Base-by-base conservation (phyloP, 1,284 basidiomycete species). In the Fistulina hepatica region DNA sequence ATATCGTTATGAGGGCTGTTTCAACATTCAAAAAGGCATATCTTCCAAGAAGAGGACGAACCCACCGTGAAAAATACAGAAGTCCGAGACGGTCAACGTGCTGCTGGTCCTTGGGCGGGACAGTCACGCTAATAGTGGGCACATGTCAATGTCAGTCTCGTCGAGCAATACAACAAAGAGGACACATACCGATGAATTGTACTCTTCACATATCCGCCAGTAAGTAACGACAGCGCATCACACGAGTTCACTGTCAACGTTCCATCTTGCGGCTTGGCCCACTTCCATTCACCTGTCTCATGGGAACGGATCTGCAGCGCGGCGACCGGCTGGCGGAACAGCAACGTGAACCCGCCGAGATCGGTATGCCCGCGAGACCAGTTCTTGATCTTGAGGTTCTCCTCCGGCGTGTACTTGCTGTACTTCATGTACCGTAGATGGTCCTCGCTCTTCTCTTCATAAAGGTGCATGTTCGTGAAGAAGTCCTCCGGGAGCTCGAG, bases 381-480 rank as follows among this genome's bases (percentile, higher is more conserved):
- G 33, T 64, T 53, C 24, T 59, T 52, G 32, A 70, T 46, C 44
- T 58, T 56, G 15, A 49, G 50, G 42, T 64, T 66, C 51, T 71
- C 62, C 48, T 67, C 65, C 0, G 58, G 55, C 5, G 60, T 56
- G 50, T 61, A 67, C 50, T 67, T 67, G 43, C 50, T 49, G 55
- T 73, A 73, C 51, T 69, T 64, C 71, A 73, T 73, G 59, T 71
- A 73, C 9, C 71, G 61, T 19, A 73, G 57, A 46, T 73, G 64
- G 41, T 65, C 64, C 59, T 66, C 56, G 53, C 63, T 57, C 56
- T 62, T 58, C 33, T 51, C 49, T 11, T 61, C 54, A 46, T 70
- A 76, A 43, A 61, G 56, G 56, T 74, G 71, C 6, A 71, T 55
- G 37, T 69, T 64, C 26, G 58, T 57, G 53, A 76, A 70, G 51